phyloP scores from a whole-genome alignment of 257 asterid genomes.

The Buddleja alternifolia region DNA sequence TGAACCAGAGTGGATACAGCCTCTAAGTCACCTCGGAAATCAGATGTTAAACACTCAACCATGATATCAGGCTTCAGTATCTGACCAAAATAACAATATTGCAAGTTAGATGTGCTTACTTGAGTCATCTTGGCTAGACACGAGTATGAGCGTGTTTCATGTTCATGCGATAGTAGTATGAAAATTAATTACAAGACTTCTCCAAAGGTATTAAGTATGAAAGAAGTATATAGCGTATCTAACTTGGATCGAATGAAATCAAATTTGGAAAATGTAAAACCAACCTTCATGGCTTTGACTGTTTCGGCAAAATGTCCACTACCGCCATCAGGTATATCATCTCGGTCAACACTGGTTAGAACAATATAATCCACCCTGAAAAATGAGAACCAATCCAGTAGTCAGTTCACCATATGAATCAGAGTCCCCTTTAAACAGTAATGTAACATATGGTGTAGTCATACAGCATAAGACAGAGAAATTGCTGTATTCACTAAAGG shows the following conservation, averaged over 20 bases:
- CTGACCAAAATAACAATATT: slow-evolving; percentile 46
- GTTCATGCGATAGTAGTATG: slow-evolving; percentile 10
- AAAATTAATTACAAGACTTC: not conserved
- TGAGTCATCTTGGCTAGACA: slow-evolving; percentile 15
- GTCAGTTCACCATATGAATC: slow-evolving; percentile 22
- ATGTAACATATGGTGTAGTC: slow-evolving; percentile 9
- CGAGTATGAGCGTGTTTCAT: not conserved
- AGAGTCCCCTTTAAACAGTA: not conserved
- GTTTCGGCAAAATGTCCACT: slow-evolving; percentile 97
- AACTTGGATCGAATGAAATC: slow-evolving; percentile 21
- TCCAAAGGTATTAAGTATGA: not conserved
- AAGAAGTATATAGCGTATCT: slow-evolving; percentile 24
- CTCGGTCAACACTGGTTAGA: slow-evolving; percentile 94
- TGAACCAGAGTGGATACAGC: slow-evolving; percentile 77
- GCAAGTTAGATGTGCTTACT: slow-evolving; percentile 34
- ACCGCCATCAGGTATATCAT: slow-evolving; percentile 96
- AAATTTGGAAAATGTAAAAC: slow-evolving; percentile 13
- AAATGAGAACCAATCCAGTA: slow-evolving; percentile 28
- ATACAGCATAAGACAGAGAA: slow-evolving; percentile 11
- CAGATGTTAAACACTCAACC: slow-evolving; percentile 97
- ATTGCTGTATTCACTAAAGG: slow-evolving; percentile 12
- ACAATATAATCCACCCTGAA: slow-evolving; percentile 95
- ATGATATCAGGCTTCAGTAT: slow-evolving; percentile 82
- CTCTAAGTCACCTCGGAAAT: slow-evolving; percentile 87
- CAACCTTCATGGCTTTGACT: slow-evolving; percentile 89